Base-by-base conservation (phyloP, 2,329 filamentous ascomycete genomes). In the Hymenoscyphus linearis region DNA sequence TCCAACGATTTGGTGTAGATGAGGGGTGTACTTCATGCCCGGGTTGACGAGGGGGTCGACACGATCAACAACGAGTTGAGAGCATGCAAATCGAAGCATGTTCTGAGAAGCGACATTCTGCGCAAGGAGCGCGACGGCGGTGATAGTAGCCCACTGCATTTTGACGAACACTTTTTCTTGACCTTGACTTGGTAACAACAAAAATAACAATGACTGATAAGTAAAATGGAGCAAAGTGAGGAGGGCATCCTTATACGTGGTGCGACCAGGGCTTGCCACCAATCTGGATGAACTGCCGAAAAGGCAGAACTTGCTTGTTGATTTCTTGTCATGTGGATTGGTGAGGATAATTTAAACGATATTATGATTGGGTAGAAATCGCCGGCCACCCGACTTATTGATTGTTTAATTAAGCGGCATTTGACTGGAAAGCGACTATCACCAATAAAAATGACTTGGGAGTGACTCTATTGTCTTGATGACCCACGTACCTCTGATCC, bases 141-240 rank as follows among this genome's bases (percentile, higher is more conserved):
- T 69, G 65, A 73, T 60, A 57, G 68, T 64, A 62, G 70, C 69
- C 70, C 72, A 71, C 70, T 74, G 71, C 72, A 73, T 74, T 65
- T 67, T 71, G 67, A 62, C 53, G 40, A 40, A 34, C 22, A 53
- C 22, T 59, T 37, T 56, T 36, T 57, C 50, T 56, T 62, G 52
- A 52, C 52, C 35, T 55, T 59, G 40, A 53, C 44, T 50, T 26
- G 50, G 14, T 59, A 52, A 58, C 25, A 18, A 22, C 25, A 18
- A 22, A 37, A 26, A 36, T 34, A 25, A 25, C 34, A 34, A 61
- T 50, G 58, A 54, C 52, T 34, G 14, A 44, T 44, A 13, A 26
- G 16, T 34, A 36, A 36, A 55, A 55, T 31, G 57, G 16, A 37
- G 34, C 22, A 25, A 56, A 27, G 22, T 35, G 18, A 40, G 52